These are phyloP conservation scores for Enteropsectra breve DNA, from an alignment of 371 early-diverging fungal genomes.

Conservation along the genomic window DNA sequence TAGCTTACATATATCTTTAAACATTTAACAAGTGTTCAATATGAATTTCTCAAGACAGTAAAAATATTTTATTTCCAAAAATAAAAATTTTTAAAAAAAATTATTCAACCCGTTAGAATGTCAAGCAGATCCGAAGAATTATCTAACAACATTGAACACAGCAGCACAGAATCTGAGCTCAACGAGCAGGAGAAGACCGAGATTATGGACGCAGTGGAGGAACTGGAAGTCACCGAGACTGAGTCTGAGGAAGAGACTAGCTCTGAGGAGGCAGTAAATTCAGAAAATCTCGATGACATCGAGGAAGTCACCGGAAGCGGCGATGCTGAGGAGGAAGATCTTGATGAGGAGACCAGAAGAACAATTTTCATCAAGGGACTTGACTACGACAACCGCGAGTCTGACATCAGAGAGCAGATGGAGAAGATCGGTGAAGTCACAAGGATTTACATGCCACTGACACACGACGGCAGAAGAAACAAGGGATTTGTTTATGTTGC, in stretches of 20 bases:
- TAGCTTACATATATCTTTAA: too few species aligned
- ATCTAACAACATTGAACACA: too few species aligned
- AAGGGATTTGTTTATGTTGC: constrained; percentile 61
- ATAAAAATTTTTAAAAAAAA: too few species aligned
- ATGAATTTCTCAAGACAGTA: too few species aligned
- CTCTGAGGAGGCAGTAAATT: constrained; percentile 1
- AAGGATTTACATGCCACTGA: constrained; percentile 54
- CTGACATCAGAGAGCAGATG: constrained; percentile 52
- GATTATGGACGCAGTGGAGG: too few species aligned
- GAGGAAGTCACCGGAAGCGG: constrained; percentile 6
- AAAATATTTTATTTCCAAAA: too few species aligned
- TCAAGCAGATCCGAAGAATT: too few species aligned
- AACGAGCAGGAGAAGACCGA: too few species aligned
- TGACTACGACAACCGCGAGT: constrained; percentile 46
- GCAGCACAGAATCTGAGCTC: too few species aligned
- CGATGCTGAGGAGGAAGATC: background rate
- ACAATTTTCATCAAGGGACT: constrained; percentile 59
- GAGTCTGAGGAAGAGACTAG: constrained; percentile 4
- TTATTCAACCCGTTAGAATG: too few species aligned
- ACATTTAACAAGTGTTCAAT: too few species aligned
- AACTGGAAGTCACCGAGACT: background rate
- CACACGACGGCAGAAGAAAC: constrained; percentile 37
- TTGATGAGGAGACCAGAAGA: constrained; percentile 38
- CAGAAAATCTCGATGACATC: background rate
- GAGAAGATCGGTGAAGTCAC: constrained; percentile 52